Base-by-base conservation (phyloP, 2,329 filamentous ascomycete species). In the Rachicladosporium sp. region DNA sequence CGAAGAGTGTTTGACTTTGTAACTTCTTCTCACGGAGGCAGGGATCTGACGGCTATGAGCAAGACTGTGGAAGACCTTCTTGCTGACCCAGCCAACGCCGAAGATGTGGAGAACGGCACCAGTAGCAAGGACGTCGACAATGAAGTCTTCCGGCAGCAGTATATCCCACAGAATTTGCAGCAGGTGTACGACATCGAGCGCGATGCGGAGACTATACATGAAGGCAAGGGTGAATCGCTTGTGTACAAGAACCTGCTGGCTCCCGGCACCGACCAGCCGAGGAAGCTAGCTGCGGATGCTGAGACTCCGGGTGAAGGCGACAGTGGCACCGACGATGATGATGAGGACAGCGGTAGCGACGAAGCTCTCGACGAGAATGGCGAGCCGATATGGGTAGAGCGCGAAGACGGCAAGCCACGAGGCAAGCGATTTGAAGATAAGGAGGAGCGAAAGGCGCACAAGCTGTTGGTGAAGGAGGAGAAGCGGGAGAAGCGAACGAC, bases 161-260 rank as follows among this genome's bases (percentile, higher is more conserved):
- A 93, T 60, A 96, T 98, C 38, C 91, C 91, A 0, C 88, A 94
- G 61, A 96, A 84, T 0, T 70, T 98, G 33, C 84, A 96, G 50
- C 86, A 98, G 56, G 89, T 98, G 4, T 95, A 95, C 60, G 88
- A 98, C 57, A 79, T 94, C 37, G 91, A 96, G 62, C 81, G 88
- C 50, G 91, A 96, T 50, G 84, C 79, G 2, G 80, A 85, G 51
- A 79, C 78, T 58, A 73, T 94, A 13, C 75, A 75, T 6, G 71
- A 77, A 33, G 87, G 86, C 4, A 72, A 82, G 47, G 83, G 80
- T 12, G 74, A 76, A 9, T 77, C 82, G n/a, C 69, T 95, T 0
- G 76, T 94, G 1, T 96, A 96, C 64, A 78, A 79, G 46, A 83
- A 84, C 48, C 70, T 98, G 6, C 70, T 98, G 1, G 87, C 88